Evolutionary conservation across 768 basidiomycete genomes (phyloP), one percentile per base, ranked within the genome.

Genomic region (Mrakia gelida): DNA sequence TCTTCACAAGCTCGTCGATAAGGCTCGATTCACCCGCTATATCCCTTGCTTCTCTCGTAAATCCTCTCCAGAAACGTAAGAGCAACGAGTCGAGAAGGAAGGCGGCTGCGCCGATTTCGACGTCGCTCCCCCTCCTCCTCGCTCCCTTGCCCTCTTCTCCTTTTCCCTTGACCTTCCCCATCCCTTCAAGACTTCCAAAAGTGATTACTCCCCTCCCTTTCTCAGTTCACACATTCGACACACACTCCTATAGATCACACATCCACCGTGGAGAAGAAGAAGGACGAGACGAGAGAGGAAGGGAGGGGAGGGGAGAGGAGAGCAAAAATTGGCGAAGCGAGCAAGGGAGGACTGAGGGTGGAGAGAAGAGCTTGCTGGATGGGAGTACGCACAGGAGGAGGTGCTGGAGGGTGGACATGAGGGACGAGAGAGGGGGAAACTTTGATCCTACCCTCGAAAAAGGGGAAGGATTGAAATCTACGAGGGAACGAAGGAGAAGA

Each of bases 131-230:
- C 18, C 49, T 52, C 59, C 59, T 28, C 26, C 10, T 59, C 9
- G n/a, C 7, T 13, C 59, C 59, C 32, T 18, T 70, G 0, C 41
- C n/a, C 67, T 70, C 41, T 43, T 43, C 38, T 38, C 30, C 23
- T 70, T 41, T 32, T 18, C 34, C 26, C n/a, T 38, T 41, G 34
- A 34, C 67, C 67, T 41, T 41, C 38, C 65, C 41, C 41, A 41
- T 70, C 38, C 67, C 32, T 41, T 70, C 67, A 70, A 70, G 67
- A 65, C 63, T 41, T 70, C 67, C 59, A 70, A 70, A 70, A 70
- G 67, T 70, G 67, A 70, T 38, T 70, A n/a, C 67, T 23, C 41
- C 65, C 32, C 65, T 67, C 32, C 28, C 65, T 6, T 38, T 52
- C 49, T 38, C 38, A 21, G 9, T 41, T 13, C 34, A 13, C 41